These are phyloP conservation scores for Cladochytrium replicatum DNA, from an alignment of 192 early-diverging fungal species.

Conservation along the genomic window DNA sequence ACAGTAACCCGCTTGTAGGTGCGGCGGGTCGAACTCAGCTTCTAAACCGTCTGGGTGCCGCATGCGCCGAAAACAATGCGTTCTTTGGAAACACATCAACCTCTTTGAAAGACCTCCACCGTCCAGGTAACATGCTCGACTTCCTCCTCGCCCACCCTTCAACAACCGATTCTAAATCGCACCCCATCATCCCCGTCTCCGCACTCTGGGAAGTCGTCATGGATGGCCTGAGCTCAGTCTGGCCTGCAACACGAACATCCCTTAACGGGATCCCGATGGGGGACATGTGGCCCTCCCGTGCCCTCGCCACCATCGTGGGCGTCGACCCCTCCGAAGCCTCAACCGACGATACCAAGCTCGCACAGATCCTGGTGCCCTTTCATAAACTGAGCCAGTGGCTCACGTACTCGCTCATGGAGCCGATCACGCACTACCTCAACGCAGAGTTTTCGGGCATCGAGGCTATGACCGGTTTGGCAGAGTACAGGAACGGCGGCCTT, in stretches of 20 bases:
- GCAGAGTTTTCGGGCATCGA: conserved; percentile 45
- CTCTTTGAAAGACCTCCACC: conserved; percentile 17
- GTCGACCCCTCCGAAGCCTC: background rate
- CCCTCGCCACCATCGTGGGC: conserved; percentile 28
- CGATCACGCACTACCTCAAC: conserved; percentile 42
- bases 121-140: conserved; percentile 81
- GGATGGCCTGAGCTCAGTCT: conserved; percentile 67
- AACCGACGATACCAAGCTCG: background rate
- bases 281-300: conserved; percentile 79
- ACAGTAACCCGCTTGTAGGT: conserved; percentile 70
- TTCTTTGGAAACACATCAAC: conserved; percentile 39
- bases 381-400: conserved; percentile 97
- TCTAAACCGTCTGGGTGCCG: conserved; percentile 51
- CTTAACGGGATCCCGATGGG: conserved; percentile 71
- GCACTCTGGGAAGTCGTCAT: conserved; percentile 71
- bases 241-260: conserved; percentile 72
- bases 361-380: conserved; percentile 62
- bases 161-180: conserved; percentile 24
- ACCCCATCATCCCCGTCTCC: conserved; percentile 52
- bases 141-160: conserved; percentile 58
- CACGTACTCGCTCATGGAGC: conserved; percentile 83
- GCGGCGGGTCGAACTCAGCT: conserved; percentile 63
- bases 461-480: conserved; percentile 64
- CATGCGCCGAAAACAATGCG: conserved; percentile 34
- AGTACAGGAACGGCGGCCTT: conserved; percentile 58